Base-by-base conservation (phyloP, 495 filamentous ascomycete species). In the Trichoderma orchidacearum region DNA sequence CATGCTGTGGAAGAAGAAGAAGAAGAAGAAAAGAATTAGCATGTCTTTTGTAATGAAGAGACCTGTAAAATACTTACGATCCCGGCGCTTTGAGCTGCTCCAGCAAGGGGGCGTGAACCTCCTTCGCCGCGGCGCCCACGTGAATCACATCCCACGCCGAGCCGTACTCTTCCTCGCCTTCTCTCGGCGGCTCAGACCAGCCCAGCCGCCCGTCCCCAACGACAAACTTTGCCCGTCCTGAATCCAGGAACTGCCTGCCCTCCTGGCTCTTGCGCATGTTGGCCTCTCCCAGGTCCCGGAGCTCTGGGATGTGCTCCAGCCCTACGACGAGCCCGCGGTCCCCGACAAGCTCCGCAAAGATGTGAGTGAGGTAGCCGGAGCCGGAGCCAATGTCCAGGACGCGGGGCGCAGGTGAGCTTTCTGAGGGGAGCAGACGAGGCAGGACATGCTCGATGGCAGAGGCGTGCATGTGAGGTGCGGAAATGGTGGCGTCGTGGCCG, bases 391-490 rank as follows among this genome's bases (percentile, higher is more conserved):
- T 84, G 64, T 98, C 93, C 0, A 98, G 80, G 11, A 96, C 85
- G 52, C 78, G 63, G 12, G 29, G 64, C 12, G 36, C 57, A 1
- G 77, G 68, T 25, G 72, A 74, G 0, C 55, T 74, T 72, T 36
- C 71, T 58, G 51, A 72, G 48, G 77, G 73, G 18, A 63, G 62
- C 21, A 85, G 78, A 68, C 69, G 83, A 48, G 79, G 80, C 15
- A 89, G 77, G 1, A 89, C 75, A 27, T 81, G 76, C 68, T 89
- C 84, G 53, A 80, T 77, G 31, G 86, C 86, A 31, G 83, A 76
- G 65, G 88, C 92, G 72, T 98, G 93, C 89, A 98, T 98, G 76
- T 98, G 93, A 17, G 93, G 93, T 21, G 93, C 93, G 29, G 86
- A 91, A 62, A 98, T 98, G 54, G 94, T 98, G 54, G 93, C 93